These are phyloP conservation scores for Dictyostelium brefeldianum DNA, from an alignment of 78 protist genomes.

Conservation along the genomic window DNA sequence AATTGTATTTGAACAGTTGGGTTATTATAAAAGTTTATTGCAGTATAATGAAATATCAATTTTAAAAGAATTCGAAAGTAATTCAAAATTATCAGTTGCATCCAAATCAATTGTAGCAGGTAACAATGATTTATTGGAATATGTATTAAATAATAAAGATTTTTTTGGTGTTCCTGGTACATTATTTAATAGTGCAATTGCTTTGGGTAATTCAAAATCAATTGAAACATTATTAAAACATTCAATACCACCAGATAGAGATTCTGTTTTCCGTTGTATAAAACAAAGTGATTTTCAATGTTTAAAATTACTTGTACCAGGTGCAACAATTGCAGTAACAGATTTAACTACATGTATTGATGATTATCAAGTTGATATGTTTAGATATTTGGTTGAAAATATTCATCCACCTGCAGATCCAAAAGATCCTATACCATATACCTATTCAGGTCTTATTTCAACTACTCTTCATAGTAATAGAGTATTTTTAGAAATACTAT, in stretches of 20 bases:
- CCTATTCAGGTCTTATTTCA: background rate
- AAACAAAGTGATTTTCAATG: background rate
- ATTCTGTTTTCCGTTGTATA: background rate
- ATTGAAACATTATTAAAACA: background rate
- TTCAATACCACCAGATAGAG: background rate
- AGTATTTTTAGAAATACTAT: background rate
- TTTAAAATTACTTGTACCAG: background rate
- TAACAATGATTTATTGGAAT: background rate
- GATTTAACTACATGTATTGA: background rate
- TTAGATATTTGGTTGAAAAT: background rate
- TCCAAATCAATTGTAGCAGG: background rate
- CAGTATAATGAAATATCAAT: background rate
- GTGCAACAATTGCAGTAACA: background rate
- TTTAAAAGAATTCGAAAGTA: background rate
- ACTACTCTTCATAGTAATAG: background rate
- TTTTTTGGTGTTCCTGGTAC: background rate
- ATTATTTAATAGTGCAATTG: background rate
- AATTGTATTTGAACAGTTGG: background rate
- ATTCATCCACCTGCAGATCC: background rate
- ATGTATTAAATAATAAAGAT: background rate
- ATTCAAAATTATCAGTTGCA: background rate
- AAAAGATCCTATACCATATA: background rate
- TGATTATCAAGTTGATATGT: background rate
- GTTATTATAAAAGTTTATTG: background rate
- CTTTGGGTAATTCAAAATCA: background rate